These are phyloP conservation scores for Endoconidiophora laricicola DNA, from an alignment of 2,329 filamentous ascomycete genomes.

Conservation along the genomic window DNA sequence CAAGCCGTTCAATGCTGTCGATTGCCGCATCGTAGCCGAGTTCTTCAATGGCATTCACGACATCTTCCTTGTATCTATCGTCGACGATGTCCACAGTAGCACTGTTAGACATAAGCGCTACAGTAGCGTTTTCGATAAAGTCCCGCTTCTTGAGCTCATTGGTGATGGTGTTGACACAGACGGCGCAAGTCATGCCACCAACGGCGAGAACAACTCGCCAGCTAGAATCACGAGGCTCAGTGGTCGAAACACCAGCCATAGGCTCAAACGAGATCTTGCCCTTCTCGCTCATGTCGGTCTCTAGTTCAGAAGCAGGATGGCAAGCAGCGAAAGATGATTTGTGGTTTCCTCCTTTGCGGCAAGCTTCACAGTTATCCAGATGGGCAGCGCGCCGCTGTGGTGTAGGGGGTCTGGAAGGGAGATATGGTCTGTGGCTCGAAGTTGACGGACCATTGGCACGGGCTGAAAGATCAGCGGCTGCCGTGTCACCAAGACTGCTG, in stretches of 20 bases:
- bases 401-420: slow-evolving; percentile 10
- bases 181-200: slow-evolving; percentile 57
- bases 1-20: slow-evolving; percentile 29
- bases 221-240: slow-evolving; percentile 8
- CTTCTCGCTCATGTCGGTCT: not conserved
- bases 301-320: not conserved
- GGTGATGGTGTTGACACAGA: slow-evolving; percentile 48
- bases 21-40: slow-evolving; percentile 50
- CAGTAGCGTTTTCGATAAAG: slow-evolving; percentile 34
- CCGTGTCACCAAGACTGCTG: not conserved
- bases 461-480: not conserved
- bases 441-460: not conserved
- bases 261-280: not conserved
- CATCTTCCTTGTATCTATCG: slow-evolving; percentile 18
- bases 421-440: slow-evolving; percentile 4
- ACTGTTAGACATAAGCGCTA: slow-evolving; percentile 53
- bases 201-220: slow-evolving; percentile 42
- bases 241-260: slow-evolving; percentile 6
- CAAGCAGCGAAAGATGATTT: not conserved
- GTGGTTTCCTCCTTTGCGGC: slow-evolving; percentile 15
- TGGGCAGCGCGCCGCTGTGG: slow-evolving; percentile 16
- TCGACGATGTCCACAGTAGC: slow-evolving; percentile 40
- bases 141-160: slow-evolving; percentile 35
- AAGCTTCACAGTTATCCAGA: slow-evolving; percentile 24
- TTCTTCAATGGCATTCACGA: slow-evolving; percentile 36